Evolutionary conservation across 306 rosid genomes (phyloP), one percentile per base, ranked within the genome.

Genomic region (Lathyrus sativus): DNA sequence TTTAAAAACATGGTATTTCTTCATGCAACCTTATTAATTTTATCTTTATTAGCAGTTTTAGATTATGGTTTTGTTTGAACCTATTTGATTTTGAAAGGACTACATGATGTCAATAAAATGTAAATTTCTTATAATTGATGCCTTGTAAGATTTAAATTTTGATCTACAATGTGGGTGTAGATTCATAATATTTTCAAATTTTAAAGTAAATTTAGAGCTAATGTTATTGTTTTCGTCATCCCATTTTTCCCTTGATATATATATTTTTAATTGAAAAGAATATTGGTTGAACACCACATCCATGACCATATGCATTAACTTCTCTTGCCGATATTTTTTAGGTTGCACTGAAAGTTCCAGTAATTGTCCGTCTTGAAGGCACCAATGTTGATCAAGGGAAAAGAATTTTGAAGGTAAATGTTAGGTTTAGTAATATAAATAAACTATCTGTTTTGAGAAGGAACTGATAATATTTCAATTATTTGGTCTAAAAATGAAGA

Each of bases 291-390:
- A 73, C 55, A 45, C 1, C 0, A 24, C 68, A 15, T 26, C 39
- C 31, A n/a, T n/a, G n/a, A n/a, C n/a, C n/a, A 29, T 74, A 56
- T 70, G 69, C 37, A 33, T 74, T 46, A 61, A 73, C 70, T 43
- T 72, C 14, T 66, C 62, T 43, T 75, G 74, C 54, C 19, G 56
- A 24, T 74, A 26, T 72, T 38, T 64, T 77, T 44, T 66, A 93
- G 99, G 99, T 93, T 73, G 76, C 82, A 14, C 82, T 93, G 29
- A 89, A 93, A 78, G 99, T 93, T 59, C 99, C 99, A 5, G 99
- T 93, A 68, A 9, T 93, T 14, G 99, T 93, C 71, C 96, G 99
- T 64, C 99, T 93, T 35, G 99, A 93, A 81, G 99, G 99, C 81
- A 93, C 99, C 70, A 93, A 93, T 8, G 97, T 93, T 41, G 99